Conservation (phyloP, 345 rosid genomes). For the Adansonia digitata region DNA sequence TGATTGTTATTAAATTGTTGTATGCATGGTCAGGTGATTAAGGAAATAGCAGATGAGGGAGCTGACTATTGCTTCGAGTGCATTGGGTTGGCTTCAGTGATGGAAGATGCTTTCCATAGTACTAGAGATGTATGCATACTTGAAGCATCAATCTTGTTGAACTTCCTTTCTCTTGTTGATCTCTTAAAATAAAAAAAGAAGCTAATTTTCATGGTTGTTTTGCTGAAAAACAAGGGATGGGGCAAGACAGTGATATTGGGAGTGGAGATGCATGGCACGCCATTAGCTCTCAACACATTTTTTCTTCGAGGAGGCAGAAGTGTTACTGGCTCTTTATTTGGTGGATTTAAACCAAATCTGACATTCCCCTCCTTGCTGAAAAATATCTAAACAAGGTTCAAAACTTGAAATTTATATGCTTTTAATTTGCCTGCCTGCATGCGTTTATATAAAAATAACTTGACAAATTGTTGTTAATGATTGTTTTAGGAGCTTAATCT, state of each 20-base stretch:
- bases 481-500: slow-evolving; percentile 9
- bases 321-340: background rate
- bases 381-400: slow-evolving; percentile 1
- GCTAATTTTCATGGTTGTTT: background rate
- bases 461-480: background rate
- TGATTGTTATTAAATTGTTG: background rate
- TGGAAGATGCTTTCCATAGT: slow-evolving; percentile 54
- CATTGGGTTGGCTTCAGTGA: slow-evolving; percentile 49
- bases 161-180: background rate
- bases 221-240: background rate
- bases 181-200: background rate
- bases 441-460: background rate
- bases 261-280: slow-evolving; percentile 1
- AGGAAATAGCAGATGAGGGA: slow-evolving; percentile 60
- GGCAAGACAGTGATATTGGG: slow-evolving; percentile 12
- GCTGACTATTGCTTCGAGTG: slow-evolving; percentile 82
- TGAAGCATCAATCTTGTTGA: background rate
- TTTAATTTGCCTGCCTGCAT: background rate
- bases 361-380: background rate
- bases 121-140: slow-evolving; percentile 30
- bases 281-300: background rate
- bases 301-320: background rate
- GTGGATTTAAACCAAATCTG: slow-evolving; percentile 10
- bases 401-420: no score
- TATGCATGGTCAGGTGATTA: slow-evolving; percentile 37